Percentiles rank a stretch among this genome's conserved stretches.
phyloP scores from a whole-genome alignment of 345 rosid species.

The Noccaea caerulescens region DNA sequence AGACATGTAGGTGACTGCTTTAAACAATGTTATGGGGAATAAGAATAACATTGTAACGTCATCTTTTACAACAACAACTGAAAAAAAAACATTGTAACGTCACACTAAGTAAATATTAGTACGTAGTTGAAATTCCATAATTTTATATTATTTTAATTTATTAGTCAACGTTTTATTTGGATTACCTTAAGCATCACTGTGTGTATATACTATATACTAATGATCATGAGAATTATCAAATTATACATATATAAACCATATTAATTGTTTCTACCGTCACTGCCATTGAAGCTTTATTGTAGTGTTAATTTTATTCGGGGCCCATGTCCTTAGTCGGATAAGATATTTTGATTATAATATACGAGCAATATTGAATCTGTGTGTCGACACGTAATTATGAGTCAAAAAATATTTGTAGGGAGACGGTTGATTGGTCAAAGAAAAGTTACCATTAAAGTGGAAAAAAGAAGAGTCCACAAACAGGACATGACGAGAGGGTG shows the following conservation, averaged over 20 bases:
- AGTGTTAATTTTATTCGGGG: constrained; percentile 20
- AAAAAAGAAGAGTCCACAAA: neutral
- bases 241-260: neutral
- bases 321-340: constrained; percentile 28
- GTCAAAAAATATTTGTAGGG: neutral
- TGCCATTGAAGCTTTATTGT: neutral
- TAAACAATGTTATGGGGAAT: no score
- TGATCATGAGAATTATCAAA: neutral
- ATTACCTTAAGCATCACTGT: neutral
- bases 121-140: neutral
- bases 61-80: no score
- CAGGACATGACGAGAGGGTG: constrained; percentile 1
- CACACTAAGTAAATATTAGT: no score
- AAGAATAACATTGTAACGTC: no score
- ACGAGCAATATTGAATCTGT: constrained; percentile 1
- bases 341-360: constrained; percentile 38
- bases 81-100: no score
- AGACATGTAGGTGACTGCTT: neutral
- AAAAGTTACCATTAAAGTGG: constrained; percentile 23
- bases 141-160: neutral
- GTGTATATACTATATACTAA: neutral
- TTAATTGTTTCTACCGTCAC: neutral
- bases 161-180: neutral
- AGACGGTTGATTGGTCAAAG: constrained; percentile 34
- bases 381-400: constrained; percentile 19